Evolutionary conservation across 179 eudicot species (phyloP).

Genomic region (Silene vulgaris): DNA sequence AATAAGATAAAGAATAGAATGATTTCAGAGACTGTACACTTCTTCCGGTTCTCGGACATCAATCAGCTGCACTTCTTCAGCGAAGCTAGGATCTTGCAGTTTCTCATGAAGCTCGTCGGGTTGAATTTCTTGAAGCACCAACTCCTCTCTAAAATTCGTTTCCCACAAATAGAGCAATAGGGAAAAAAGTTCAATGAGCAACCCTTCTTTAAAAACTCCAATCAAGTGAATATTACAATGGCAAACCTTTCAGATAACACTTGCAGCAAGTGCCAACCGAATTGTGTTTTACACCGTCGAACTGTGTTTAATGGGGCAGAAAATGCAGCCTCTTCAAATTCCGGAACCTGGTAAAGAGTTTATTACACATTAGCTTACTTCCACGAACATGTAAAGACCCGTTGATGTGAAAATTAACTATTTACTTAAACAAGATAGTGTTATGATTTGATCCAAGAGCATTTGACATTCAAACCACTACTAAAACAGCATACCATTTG

Average conservation of each 20-base stretch:
- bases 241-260: constrained; percentile 84
- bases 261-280: constrained; percentile 95
- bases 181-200: background rate
- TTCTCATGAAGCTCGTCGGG: constrained; percentile 60
- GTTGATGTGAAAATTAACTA: background rate
- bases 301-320: constrained; percentile 67
- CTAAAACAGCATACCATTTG: constrained; percentile 70
- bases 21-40: constrained; percentile 47
- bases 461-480: background rate
- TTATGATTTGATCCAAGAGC: background rate
- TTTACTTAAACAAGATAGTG: background rate
- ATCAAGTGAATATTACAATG: constrained; percentile 6
- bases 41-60: constrained; percentile 98
- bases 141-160: constrained; percentile 48
- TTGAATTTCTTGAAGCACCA: constrained; percentile 57
- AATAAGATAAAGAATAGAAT: background rate
- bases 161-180: background rate
- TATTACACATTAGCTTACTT: constrained; percentile 4
- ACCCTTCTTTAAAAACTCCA: background rate
- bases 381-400: constrained; percentile 2
- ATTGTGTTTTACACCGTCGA: constrained; percentile 80
- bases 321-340: constrained; percentile 98
- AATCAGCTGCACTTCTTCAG: constrained; percentile 72
- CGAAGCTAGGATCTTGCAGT: constrained; percentile 61
- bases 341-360: constrained; percentile 58